These are phyloP conservation scores for Lactarius sp. DNA, from an alignment of 768 basidiomycete genomes.

Conservation along the genomic window DNA sequence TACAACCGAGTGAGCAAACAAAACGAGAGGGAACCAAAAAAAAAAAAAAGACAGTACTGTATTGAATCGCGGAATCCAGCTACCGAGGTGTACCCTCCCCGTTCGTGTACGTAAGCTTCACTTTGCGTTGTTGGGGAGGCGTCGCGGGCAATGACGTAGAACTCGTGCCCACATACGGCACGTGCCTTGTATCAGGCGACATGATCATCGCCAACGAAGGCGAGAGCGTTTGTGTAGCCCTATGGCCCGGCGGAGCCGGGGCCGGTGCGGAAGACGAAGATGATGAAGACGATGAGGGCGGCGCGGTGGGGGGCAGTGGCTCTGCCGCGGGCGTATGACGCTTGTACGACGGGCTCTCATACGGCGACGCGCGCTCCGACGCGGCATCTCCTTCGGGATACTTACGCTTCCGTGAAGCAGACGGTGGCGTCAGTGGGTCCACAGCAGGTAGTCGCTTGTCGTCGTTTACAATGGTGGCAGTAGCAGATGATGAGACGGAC, in stretches of 20 bases:
- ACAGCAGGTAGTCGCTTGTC: slow-evolving; percentile 14
- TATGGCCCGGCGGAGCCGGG: slow-evolving; percentile 31
- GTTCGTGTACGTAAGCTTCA: slow-evolving; percentile 23
- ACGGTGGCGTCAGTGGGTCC: slow-evolving; percentile 24
- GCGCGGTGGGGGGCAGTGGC: background rate
- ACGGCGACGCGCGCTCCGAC: slow-evolving; percentile 9
- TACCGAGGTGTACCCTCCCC: slow-evolving; percentile 20
- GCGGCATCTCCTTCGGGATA: slow-evolving; percentile 30
- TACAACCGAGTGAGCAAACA: slow-evolving; percentile 1
- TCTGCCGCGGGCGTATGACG: slow-evolving; percentile 27
- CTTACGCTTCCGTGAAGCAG: slow-evolving; percentile 33
- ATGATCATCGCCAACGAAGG: slow-evolving; percentile 62
- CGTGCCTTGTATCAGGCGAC: slow-evolving; percentile 39
- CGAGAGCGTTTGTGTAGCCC: slow-evolving; percentile 44
- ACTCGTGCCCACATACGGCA: slow-evolving; percentile 26
- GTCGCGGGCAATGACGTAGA: slow-evolving; percentile 15
- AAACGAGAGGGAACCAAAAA: background rate
- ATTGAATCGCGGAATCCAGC: background rate
- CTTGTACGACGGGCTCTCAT: slow-evolving; percentile 21
- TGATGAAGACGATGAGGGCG: background rate
- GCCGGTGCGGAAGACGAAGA: slow-evolving; percentile 12
- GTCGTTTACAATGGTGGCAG: background rate
- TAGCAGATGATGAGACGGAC: slow-evolving; percentile 4
- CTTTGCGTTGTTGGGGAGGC: slow-evolving; percentile 26
- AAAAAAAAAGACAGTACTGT: background rate